Evolutionary conservation across 2,329 filamentous ascomycete genomes (phyloP).

Genomic region (Falciphora oryzae): DNA sequence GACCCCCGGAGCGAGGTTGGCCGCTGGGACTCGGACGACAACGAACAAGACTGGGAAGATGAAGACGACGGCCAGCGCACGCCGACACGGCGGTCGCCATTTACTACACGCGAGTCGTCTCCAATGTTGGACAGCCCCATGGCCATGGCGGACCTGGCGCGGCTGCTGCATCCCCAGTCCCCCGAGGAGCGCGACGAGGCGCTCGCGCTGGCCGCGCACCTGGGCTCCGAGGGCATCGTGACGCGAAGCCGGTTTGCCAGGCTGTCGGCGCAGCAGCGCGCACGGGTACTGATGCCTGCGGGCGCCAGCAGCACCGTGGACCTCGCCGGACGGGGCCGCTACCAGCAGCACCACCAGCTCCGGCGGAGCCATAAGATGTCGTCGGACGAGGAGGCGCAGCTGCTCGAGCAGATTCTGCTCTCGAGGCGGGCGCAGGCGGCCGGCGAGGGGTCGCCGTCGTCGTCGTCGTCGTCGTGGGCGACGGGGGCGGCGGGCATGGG

Average conservation of each 20-base stretch:
- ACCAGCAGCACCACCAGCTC: conserved; percentile 28
- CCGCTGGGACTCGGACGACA: conserved; percentile 31
- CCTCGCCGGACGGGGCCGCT: conserved; percentile 18
- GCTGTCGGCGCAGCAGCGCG: conserved; percentile 62
- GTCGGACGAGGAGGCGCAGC: conserved; percentile 52
- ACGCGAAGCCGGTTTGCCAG: conserved; percentile 74
- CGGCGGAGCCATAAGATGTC: conserved; percentile 35
- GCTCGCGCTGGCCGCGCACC: conserved; percentile 71
- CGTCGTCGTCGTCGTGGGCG: conserved; percentile 47
- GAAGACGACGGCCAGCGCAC: conserved; percentile 55
- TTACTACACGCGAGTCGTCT: conserved; percentile 42
- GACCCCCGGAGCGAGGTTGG: conserved; percentile 19
- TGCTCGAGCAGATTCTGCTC: conserved; percentile 56
- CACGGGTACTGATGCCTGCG: conserved; percentile 54
- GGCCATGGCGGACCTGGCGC: conserved; percentile 63
- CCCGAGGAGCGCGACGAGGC: conserved; percentile 77
- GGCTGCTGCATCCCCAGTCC: conserved; percentile 74
- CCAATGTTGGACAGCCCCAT: conserved; percentile 58
- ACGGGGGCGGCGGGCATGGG: conserved; percentile 69
- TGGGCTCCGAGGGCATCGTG: conserved; percentile 64
- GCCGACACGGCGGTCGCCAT: conserved; percentile 36
- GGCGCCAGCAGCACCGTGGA: conserved; percentile 28
- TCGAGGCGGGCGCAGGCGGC: conserved; percentile 33
- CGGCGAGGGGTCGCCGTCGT: conserved; percentile 12
- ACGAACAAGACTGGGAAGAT: conserved; percentile 39